Evolutionary conservation across 148 eudicot genomes (phyloP).

Genomic region (Vaccinium myrtillus): DNA sequence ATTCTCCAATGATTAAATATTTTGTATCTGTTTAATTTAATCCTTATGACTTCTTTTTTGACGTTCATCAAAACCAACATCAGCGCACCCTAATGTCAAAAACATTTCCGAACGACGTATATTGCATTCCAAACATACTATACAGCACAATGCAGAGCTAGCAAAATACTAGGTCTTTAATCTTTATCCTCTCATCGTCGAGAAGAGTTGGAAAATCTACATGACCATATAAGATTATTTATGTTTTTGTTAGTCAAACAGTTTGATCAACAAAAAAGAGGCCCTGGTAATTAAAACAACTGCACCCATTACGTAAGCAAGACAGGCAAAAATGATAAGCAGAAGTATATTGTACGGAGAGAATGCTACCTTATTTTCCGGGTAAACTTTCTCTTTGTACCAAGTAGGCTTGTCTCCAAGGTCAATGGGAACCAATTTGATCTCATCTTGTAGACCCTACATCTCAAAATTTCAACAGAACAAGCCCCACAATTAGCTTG

Average conservation of each 20-base stretch:
- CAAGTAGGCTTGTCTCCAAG: conserved; percentile 56
- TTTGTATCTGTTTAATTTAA: background rate
- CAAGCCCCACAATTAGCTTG: background rate
- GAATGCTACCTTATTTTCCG: conserved; percentile 52
- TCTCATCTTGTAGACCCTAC: conserved; percentile 83
- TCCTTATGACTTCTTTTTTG: background rate
- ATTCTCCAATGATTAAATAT: background rate
- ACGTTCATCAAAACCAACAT: background rate
- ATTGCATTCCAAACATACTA: background rate
- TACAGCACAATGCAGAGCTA: background rate
- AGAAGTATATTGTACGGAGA: background rate
- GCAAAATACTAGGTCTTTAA: background rate
- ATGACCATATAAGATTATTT: background rate
- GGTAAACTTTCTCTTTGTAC: conserved; percentile 88
- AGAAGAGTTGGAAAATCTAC: background rate
- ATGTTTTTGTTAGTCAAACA: background rate
- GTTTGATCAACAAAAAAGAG: background rate
- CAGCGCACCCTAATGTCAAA: background rate
- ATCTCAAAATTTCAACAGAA: background rate
- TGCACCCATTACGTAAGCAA: background rate
- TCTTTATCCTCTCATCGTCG: background rate
- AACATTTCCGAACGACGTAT: background rate
- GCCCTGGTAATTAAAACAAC: background rate
- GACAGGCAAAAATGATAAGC: background rate
- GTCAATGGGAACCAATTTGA: conserved; percentile 34